Evolutionary conservation across 164 flowering plant species (phyloP), one percentile per base, ranked within the genome.

Genomic region (Umbilicus rupestris): DNA sequence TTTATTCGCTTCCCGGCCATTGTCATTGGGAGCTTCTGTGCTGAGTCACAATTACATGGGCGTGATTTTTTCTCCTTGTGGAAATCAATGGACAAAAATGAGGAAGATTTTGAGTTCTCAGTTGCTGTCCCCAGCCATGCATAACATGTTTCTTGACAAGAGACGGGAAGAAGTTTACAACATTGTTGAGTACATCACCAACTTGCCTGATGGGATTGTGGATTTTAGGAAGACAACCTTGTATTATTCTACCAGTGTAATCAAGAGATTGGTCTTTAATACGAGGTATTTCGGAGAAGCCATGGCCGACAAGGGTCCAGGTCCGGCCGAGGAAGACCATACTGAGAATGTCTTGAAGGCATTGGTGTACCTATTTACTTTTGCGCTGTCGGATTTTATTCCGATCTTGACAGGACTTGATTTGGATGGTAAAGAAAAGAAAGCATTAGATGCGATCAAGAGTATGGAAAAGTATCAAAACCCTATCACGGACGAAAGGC

Each of bases 1-100:
- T 2, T 14, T 63, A 39, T 63, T 63, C 29, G 66, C 66, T 0
- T 11, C 66, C 2, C 42, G 66, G 19, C 66, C 66, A 1, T 5
- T n/a, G 19, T 29, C 45, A 15, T 26, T 63, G 66, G 5, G 47
- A 5, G 17, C 66, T 6, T 16, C 41, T 1, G 6, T 35, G 2
- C 15, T 63, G 3, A 63, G 66, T 22, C 42, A 37, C 8, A 26
- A 26, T 1, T 63, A 35, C 16, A 14, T 39, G 66, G 33, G 39
- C 0, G 9, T n/a, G 8, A 47, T 39, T 9, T 39, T 63, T 9
- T 37, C 66, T 37, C 14, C n/a, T n/a, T n/a, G 14, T n/a, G 66
- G 66, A 17, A 33, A 63, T 3, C 66, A 63, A 22, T 63, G 66
- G 66, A 63, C 17, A 28, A 63, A 63, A 37, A 63, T 63, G 66